These are phyloP conservation scores for Ramularia endophylla DNA, from an alignment of 2,329 filamentous ascomycete species.

Conservation along the genomic window DNA sequence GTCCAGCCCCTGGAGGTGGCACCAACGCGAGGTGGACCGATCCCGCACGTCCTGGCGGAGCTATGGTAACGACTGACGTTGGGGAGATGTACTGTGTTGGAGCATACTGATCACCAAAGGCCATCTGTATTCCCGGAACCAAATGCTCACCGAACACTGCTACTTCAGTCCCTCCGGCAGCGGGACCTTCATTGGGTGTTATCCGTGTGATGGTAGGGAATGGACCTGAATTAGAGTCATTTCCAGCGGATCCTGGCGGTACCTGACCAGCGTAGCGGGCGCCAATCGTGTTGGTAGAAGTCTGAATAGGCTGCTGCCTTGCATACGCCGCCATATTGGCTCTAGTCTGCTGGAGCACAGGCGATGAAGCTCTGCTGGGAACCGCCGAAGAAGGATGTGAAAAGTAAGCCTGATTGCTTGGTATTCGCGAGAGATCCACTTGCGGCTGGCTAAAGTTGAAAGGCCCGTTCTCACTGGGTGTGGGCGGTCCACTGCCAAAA, in stretches of 20 bases:
- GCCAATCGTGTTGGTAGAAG: slow-evolving; percentile 21
- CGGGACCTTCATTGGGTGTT: slow-evolving; percentile 75
- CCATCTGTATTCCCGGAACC: slow-evolving; percentile 71
- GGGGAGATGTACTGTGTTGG: slow-evolving; percentile 72
- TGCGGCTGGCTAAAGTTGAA: slow-evolving; percentile 23
- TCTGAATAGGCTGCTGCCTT: slow-evolving; percentile 25
- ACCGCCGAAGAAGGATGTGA: slow-evolving; percentile 28
- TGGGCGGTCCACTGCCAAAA: slow-evolving; percentile 27
- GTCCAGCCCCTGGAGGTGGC: slow-evolving; percentile 33
- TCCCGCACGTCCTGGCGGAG: slow-evolving; percentile 66
- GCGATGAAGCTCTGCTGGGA: slow-evolving; percentile 70
- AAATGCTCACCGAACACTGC: slow-evolving; percentile 78
- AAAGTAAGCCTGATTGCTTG: slow-evolving; percentile 25
- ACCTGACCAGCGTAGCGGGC: slow-evolving; percentile 10
- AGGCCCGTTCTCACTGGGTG: slow-evolving; percentile 24
- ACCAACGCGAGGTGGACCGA: slow-evolving; percentile 63
- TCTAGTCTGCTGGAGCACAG: slow-evolving; percentile 40
- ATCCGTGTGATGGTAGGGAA: slow-evolving; percentile 36
- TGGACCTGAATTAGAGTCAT: slow-evolving; percentile 9
- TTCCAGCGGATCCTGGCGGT: slow-evolving; percentile 11
- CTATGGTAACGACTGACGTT: slow-evolving; percentile 69
- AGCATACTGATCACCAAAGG: slow-evolving; percentile 68
- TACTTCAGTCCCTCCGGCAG: slow-evolving; percentile 78
- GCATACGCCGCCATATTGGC: slow-evolving; percentile 31
- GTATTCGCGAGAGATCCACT: slow-evolving; percentile 19